Conservation (phyloP, 2,329 filamentous ascomycete genomes). For the Pseudogymnoascus sp. region DNA sequence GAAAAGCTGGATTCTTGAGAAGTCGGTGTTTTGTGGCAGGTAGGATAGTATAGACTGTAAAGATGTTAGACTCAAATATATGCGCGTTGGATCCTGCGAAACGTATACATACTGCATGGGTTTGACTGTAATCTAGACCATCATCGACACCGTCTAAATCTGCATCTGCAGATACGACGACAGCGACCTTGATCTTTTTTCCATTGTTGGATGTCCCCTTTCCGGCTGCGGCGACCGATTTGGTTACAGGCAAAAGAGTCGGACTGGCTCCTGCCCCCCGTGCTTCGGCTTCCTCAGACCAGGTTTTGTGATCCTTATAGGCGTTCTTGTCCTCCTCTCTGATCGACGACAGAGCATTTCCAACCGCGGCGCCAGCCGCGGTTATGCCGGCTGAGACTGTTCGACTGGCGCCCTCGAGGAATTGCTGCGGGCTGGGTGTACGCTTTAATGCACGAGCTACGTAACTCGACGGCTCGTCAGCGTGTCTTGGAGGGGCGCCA, state of each 20-base stretch:
- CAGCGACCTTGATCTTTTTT: conserved; percentile 67
- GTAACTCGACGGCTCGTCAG: conserved; percentile 48
- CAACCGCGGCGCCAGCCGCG: conserved; percentile 72
- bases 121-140: conserved; percentile 53
- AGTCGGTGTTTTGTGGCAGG: conserved; percentile 69
- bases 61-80: conserved; percentile 13
- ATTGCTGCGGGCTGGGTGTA: conserved; percentile 79
- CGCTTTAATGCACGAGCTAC: conserved; percentile 68
- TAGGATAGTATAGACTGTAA: conserved; percentile 75
- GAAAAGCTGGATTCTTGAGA: conserved; percentile 67
- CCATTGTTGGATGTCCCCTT: conserved; percentile 16
- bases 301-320: conserved; percentile 78
- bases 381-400: conserved; percentile 73
- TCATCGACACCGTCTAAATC: conserved; percentile 49
- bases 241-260: conserved; percentile 13
- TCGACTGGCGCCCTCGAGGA: conserved; percentile 75
- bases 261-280: conserved; percentile 41
- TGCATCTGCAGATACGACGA: conserved; percentile 77
- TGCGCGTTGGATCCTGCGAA: conserved; percentile 2
- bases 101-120: conserved; percentile 64
- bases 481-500: conserved; percentile 32
- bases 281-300: conserved; percentile 81
- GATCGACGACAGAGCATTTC: conserved; percentile 73
- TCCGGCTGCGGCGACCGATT: not conserved
- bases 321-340: conserved; percentile 73